Evolutionary conservation across 1,284 basidiomycete species (phyloP), one percentile per base, ranked within the genome.

Genomic region (Irpex lacteus): DNA sequence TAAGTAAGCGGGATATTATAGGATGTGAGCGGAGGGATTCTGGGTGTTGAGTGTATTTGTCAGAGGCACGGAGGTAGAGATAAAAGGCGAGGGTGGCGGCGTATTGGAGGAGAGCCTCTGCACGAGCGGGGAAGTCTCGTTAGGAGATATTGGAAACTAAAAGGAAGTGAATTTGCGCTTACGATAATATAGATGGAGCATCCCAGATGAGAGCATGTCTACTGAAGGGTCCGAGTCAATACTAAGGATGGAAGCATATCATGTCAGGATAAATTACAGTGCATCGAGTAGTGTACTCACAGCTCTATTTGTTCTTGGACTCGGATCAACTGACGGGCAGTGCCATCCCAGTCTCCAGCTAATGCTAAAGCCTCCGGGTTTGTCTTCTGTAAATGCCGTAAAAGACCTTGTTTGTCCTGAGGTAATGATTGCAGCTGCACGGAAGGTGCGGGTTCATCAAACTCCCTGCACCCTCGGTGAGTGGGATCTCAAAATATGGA

Each of bases 51-150:
- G 82, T 76, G 74, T 92, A 85, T 77, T 89, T 84, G 52, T 85
- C 79, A 60, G 84, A 85, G 19, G 91, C 81, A 13, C 94, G 88
- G 32, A 99, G 83, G 75, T 96, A 89, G 60, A 99, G 82, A 79
- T 98, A 98, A 80, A 96, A 98, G 0, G 96, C 92, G 55, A 98
- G 88, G 1, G 90, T 91, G 1, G 95, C 94, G 7, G 92, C 85
- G 75, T 99, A 99, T 7, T 96, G 94, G 54, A 97, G 78, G 2
- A 98, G 82, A 1, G 94, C 86, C 81, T 98, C 94, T 95, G 74
- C 60, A 62, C 36, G 6, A 18, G 15, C 7, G 5, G 37, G 15
- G 3, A 52, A 62, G 15, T 26, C 32, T 56, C 21, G 26, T 32
- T 56, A n/a, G 11, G 9, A 32, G 9, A 7, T 26, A 4, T 26